Evolutionary conservation across 805 yeast species (phyloP).

Genomic region (Candida ascalaphidarum): DNA sequence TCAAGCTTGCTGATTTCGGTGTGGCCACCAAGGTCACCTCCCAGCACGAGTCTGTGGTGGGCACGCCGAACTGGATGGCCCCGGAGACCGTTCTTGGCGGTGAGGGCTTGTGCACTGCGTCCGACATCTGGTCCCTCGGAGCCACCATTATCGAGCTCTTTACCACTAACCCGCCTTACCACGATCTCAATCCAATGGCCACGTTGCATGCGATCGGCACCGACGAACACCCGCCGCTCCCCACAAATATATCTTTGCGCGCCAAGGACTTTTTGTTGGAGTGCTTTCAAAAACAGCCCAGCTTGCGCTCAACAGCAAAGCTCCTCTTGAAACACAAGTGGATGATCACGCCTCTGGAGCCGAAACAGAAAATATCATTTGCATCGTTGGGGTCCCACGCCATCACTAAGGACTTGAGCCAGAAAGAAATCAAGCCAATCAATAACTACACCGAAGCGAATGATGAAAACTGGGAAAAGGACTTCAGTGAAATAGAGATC

Average conservation of each 20-base stretch:
- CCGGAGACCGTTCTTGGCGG: slow-evolving; percentile 82
- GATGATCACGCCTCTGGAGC: slow-evolving; percentile 33
- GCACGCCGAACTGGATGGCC: slow-evolving; percentile 99
- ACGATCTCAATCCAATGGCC: slow-evolving; percentile 65
- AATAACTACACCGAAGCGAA: slow-evolving; percentile 16
- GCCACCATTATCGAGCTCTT: slow-evolving; percentile 87
- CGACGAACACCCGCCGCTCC: slow-evolving; percentile 64
- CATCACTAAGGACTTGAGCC: neutral
- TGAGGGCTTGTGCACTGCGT: slow-evolving; percentile 78
- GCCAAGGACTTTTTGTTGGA: slow-evolving; percentile 51
- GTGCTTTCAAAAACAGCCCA: slow-evolving; percentile 69
- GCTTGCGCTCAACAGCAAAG: slow-evolving; percentile 46
- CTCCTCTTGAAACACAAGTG: slow-evolving; percentile 53
- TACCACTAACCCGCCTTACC: slow-evolving; percentile 84
- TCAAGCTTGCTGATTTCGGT: slow-evolving; percentile 47
- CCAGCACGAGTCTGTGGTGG: slow-evolving; percentile 44
- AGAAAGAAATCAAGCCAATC: slow-evolving; percentile 11
- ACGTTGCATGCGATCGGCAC: slow-evolving; percentile 79
- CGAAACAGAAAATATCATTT: too few relatives aligned
- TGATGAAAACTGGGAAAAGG: slow-evolving; percentile 27
- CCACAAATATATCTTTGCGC: slow-evolving; percentile 36
- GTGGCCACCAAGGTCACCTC: slow-evolving; percentile 62
- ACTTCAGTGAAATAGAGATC: slow-evolving; percentile 13
- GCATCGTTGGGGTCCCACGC: too few relatives aligned
- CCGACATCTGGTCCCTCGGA: slow-evolving; percentile 91